These are phyloP conservation scores for Debaryomycetaceae sp. DNA, from an alignment of 1,139 yeast genomes.

Conservation along the genomic window DNA sequence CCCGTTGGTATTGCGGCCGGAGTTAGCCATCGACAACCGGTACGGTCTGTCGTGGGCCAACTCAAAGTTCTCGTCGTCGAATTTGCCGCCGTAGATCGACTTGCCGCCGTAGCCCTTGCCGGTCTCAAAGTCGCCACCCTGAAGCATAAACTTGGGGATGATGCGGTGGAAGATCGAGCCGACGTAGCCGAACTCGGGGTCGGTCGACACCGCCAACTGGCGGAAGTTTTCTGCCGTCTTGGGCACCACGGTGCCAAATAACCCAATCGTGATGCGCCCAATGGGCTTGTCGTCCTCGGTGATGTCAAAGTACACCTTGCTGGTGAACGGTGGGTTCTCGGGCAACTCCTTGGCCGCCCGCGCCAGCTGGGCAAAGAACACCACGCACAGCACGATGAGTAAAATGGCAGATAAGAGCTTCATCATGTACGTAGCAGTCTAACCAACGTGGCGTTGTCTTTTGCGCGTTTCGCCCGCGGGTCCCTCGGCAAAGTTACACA, in stretches of 20 bases:
- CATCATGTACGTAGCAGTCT: too few relatives aligned
- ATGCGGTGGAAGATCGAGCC: slow-evolving; percentile 55
- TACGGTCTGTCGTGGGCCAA: slow-evolving; percentile 58
- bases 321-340: slow-evolving; percentile 58
- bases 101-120: slow-evolving; percentile 60
- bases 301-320: slow-evolving; percentile 82
- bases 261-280: slow-evolving; percentile 67
- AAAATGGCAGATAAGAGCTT: slow-evolving; percentile 23
- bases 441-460: too few relatives aligned
- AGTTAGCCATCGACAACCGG: slow-evolving; percentile 61
- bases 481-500: too few relatives aligned
- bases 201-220: slow-evolving; percentile 56
- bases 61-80: slow-evolving; percentile 52
- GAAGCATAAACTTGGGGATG: slow-evolving; percentile 56
- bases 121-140: slow-evolving; percentile 60
- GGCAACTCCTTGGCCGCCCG: slow-evolving; percentile 23
- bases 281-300: slow-evolving; percentile 70
- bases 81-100: slow-evolving; percentile 55
- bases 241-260: slow-evolving; percentile 65
- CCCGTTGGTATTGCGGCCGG: slow-evolving; percentile 60
- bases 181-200: slow-evolving; percentile 50
- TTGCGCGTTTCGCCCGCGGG: too few relatives aligned
- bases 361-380: slow-evolving; percentile 17
- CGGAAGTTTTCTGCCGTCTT: slow-evolving; percentile 57
- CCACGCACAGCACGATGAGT: slow-evolving; percentile 15